Evolutionary conservation across 768 basidiomycete species (phyloP).

Genomic region (Mycena rosella): DNA sequence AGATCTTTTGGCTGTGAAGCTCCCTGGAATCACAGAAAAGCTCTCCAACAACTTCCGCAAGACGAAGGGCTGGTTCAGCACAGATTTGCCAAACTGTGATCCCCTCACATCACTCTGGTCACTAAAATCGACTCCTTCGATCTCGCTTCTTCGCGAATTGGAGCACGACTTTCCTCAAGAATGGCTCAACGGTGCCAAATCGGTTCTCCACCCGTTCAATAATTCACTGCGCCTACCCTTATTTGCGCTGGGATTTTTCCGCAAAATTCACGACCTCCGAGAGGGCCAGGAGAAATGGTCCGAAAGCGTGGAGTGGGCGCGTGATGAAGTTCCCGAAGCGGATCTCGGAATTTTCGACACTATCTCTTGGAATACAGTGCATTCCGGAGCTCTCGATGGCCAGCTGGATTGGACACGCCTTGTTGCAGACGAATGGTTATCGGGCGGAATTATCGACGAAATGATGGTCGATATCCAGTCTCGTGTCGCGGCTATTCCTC

Average conservation of each 20-base stretch:
- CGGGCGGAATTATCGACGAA: slow-evolving; percentile 9
- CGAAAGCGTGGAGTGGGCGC: not conserved
- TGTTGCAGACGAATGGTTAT: slow-evolving; percentile 13
- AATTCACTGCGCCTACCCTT: not conserved
- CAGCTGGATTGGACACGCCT: slow-evolving; percentile 21
- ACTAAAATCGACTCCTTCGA: not conserved
- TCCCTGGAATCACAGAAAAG: no score
- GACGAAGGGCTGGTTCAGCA: slow-evolving; percentile 21
- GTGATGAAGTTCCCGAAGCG: not conserved
- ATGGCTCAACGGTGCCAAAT: slow-evolving; percentile 14
- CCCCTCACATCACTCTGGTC: not conserved
- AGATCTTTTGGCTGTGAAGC: no score
- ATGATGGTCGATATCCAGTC: slow-evolving; percentile 2
- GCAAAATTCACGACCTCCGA: not conserved
- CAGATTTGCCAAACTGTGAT: slow-evolving; percentile 1
- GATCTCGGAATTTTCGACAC: not conserved
- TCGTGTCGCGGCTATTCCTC: not conserved
- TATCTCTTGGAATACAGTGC: slow-evolving; percentile 1
- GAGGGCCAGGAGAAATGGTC: slow-evolving; percentile 6
- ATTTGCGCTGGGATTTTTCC: not conserved
- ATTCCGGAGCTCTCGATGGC: not conserved
- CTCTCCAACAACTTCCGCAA: no score
- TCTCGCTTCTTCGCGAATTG: not conserved
- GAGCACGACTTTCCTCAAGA: not conserved
- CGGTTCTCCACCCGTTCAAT: slow-evolving; percentile 1